A percentile compares a stretch with the other conserved stretches of the same genome.
Evolutionary conservation across 495 filamentous ascomycete genomes (phyloP).

Genomic region (Talaromyces liani): DNA sequence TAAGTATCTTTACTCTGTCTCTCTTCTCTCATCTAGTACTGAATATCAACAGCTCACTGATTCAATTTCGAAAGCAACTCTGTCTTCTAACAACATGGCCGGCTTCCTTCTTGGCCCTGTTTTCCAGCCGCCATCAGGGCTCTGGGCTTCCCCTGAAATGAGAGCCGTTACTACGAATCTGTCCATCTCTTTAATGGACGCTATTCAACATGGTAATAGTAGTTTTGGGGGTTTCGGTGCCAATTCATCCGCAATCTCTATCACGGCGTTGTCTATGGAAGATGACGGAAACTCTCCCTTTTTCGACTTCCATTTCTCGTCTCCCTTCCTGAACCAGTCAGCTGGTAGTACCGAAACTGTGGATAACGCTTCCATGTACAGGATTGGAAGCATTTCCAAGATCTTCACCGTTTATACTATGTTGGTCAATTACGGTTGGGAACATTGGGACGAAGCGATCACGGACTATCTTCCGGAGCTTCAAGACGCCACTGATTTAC

Average conservation of each 20-base stretch:
- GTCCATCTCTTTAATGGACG: background rate
- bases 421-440: slow-evolving; percentile 24
- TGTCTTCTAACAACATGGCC: background rate
- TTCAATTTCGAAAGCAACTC: no score
- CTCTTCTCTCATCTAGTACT: no score
- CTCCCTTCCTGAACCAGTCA: slow-evolving; percentile 10
- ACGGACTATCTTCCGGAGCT: slow-evolving; percentile 18
- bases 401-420: slow-evolving; percentile 38
- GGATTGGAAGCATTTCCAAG: slow-evolving; percentile 46
- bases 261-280: slow-evolving; percentile 15
- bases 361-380: slow-evolving; percentile 41
- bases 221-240: background rate
- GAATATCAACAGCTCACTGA: no score
- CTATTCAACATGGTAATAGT: slow-evolving; percentile 1
- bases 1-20: no score
- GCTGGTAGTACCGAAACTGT: slow-evolving; percentile 28
- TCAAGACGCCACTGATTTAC: slow-evolving; percentile 34
- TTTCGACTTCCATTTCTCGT: background rate
- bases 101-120: background rate
- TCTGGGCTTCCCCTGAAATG: background rate
- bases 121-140: background rate
- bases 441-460: slow-evolving; percentile 37
- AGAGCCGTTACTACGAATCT: background rate
- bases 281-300: background rate
- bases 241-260: slow-evolving; percentile 11